Evolutionary conservation across 805 yeast species (phyloP), one percentile per base, ranked within the genome.

Genomic region (Metschnikowia sp.): DNA sequence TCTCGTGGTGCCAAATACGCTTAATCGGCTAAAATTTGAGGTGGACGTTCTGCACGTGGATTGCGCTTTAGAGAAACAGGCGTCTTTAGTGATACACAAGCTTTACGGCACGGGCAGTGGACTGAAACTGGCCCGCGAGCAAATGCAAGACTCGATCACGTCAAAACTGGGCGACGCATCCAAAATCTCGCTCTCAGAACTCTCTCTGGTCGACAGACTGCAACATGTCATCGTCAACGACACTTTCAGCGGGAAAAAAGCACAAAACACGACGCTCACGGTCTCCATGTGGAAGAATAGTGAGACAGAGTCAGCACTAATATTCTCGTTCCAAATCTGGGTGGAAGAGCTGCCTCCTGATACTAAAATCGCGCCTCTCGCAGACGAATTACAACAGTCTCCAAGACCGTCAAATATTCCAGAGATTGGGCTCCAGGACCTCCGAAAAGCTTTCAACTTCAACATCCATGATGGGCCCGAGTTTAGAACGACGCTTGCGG

Each of bases 401-500:
- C 28, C 29, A 18, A 33, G 11, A 36, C 49, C 6, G 29, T 35
- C 28, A 26, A 18, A 12, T 37, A 35, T 10, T 11, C 39, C n/a
- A 32, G 50, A 48, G 5, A 33, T 55, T 26, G 48, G 40, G 10
- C 29, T 55, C 4, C 29, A 34, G 15, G 57, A 55, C 11, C 47
- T 54, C 6, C 59, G 66, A 39, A 59, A 52, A 33, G 69, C 61
- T 4, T 72, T 69, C 47, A 60, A 52, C 32, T 70, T 71, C 47
- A 62, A 58, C 33, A 57, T 69, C 13, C 73, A 71, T 39, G 77
- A 73, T 51, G 77, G 77, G 0, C 77, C 77, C 5, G 74, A 70
- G 41, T 72, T 72, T 44, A 53, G 77, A 28, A 64, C 56, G 18
- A 49, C 64, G 4, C 58, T 73, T 36, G 52, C 51, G 8, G 55